phyloP scores from a whole-genome alignment of 176 grass and related monocot genomes.

The Phragmites australis region DNA sequence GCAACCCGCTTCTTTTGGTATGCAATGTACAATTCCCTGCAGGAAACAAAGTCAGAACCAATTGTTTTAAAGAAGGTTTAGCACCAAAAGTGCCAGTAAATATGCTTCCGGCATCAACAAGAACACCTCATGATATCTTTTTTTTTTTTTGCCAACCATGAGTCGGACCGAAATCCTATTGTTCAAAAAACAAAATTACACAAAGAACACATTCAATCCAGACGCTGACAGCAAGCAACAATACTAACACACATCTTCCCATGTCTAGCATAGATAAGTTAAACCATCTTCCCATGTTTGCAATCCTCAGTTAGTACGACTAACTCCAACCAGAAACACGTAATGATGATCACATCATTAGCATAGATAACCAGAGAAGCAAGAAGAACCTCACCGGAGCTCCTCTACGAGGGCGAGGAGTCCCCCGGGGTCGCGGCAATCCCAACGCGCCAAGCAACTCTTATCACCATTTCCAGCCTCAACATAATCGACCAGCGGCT shows the following conservation, averaged over 20 bases:
- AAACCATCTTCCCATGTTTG: not conserved
- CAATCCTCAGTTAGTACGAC: not conserved
- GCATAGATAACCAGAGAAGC: not conserved
- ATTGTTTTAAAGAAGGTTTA: not conserved
- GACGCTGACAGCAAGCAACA: not conserved
- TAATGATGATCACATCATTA: conserved; percentile 6
- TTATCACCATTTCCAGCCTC: conserved; percentile 41
- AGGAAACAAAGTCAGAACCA: conserved; percentile 18
- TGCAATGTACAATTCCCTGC: conserved; percentile 68
- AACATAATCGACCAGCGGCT: conserved; percentile 46
- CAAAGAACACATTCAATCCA: not conserved
- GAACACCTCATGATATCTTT: not conserved
- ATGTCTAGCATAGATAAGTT: not conserved
- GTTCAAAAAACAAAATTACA: not conserved
- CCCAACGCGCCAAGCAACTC: conserved; percentile 70
- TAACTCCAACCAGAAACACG: not conserved
- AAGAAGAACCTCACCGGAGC: conserved; percentile 51
- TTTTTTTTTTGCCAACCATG: not conserved
- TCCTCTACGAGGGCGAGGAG: conserved; percentile 65
- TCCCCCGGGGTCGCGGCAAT: conserved; percentile 49
- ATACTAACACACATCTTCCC: not conserved
- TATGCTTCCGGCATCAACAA: not conserved
- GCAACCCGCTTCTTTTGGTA: conserved; percentile 78
- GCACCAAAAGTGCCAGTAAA: not conserved
- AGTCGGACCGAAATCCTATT: not conserved